Conservation (phyloP, 805 yeast species). For the Pichia exigua region DNA sequence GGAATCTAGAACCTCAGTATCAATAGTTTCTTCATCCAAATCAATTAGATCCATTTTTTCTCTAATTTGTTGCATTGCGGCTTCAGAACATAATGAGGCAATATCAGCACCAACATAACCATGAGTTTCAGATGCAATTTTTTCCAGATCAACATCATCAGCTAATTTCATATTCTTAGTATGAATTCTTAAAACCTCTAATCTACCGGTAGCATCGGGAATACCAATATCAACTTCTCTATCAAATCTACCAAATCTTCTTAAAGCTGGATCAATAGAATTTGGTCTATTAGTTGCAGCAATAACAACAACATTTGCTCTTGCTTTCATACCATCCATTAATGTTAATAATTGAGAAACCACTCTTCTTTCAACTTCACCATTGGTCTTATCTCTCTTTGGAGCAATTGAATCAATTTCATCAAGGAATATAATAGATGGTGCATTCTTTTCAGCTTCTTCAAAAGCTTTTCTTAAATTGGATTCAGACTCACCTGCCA, state of each 20-base stretch:
- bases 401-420: slow-evolving; percentile 99
- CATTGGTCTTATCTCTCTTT: slow-evolving; percentile 98
- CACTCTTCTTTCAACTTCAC: slow-evolving; percentile 99
- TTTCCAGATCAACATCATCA: slow-evolving; percentile 91
- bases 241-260: slow-evolving; percentile 82
- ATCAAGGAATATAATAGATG: slow-evolving; percentile 94
- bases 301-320: slow-evolving; percentile 95
- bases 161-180: slow-evolving; percentile 97
- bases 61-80: slow-evolving; percentile 99
- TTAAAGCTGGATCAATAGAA: slow-evolving; percentile 77
- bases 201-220: slow-evolving; percentile 97
- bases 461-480: slow-evolving; percentile 96
- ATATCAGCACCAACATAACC: slow-evolving; percentile 99
- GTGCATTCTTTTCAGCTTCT: slow-evolving; percentile 98
- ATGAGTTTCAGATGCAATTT: slow-evolving; percentile 95
- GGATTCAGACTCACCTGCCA: slow-evolving; percentile 99
- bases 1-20: slow-evolving; percentile 92
- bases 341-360: slow-evolving; percentile 94
- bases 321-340: slow-evolving; percentile 99
- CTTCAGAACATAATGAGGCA: slow-evolving; percentile 98
- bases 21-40: slow-evolving; percentile 91
- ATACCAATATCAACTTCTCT: slow-evolving; percentile 84
- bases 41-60: slow-evolving; percentile 99
- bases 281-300: slow-evolving; percentile 94
- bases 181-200: slow-evolving; percentile 94